phyloP scores from a whole-genome alignment of 164 flowering plant genomes.

The Kingdonia uniflora region DNA sequence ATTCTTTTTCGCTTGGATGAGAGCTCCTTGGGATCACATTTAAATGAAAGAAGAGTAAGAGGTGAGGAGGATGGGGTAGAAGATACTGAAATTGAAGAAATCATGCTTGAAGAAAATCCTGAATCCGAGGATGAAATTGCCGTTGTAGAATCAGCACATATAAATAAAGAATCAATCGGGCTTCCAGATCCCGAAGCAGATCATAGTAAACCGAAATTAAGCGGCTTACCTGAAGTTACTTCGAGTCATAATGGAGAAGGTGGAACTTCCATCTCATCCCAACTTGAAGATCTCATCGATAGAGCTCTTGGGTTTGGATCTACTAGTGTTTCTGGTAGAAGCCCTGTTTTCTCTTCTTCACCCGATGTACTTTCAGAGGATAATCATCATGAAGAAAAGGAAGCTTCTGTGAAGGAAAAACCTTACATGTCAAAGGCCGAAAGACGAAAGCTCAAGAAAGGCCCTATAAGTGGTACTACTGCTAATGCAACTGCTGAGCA shows the following conservation, averaged over 20 bases:
- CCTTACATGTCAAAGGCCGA: slow-evolving; percentile 86
- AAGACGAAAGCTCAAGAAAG: slow-evolving; percentile 79
- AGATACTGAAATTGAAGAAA: slow-evolving; percentile 31
- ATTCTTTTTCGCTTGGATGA: slow-evolving; percentile 91
- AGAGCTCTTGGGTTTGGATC: slow-evolving; percentile 86
- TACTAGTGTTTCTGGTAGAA: slow-evolving; percentile 29
- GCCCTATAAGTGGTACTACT: slow-evolving; percentile 25
- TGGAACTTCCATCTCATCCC: slow-evolving; percentile 16
- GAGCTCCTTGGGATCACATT: slow-evolving; percentile 88
- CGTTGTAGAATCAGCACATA: slow-evolving; percentile 11
- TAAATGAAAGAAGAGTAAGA: slow-evolving; percentile 90
- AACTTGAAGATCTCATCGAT: slow-evolving; percentile 84
- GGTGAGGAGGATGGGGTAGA: slow-evolving; percentile 80
- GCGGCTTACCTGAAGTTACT: slow-evolving; percentile 12
- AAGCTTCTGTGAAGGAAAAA: slow-evolving; percentile 37
- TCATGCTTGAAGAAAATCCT: slow-evolving; percentile 29
- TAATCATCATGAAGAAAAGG: slow-evolving; percentile 32
- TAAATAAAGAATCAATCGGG: slow-evolving; percentile 10
- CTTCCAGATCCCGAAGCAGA: slow-evolving; percentile 10
- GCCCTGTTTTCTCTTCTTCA: slow-evolving; percentile 25
- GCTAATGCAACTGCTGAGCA: slow-evolving; percentile 19
- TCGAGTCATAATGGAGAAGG: slow-evolving; percentile 17
- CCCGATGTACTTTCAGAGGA: slow-evolving; percentile 20
- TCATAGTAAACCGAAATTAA: slow-evolving; percentile 4
- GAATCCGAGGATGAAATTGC: slow-evolving; percentile 41